Base-by-base conservation (phyloP, 2,329 filamentous ascomycete species). In the Geosmithia flava region DNA sequence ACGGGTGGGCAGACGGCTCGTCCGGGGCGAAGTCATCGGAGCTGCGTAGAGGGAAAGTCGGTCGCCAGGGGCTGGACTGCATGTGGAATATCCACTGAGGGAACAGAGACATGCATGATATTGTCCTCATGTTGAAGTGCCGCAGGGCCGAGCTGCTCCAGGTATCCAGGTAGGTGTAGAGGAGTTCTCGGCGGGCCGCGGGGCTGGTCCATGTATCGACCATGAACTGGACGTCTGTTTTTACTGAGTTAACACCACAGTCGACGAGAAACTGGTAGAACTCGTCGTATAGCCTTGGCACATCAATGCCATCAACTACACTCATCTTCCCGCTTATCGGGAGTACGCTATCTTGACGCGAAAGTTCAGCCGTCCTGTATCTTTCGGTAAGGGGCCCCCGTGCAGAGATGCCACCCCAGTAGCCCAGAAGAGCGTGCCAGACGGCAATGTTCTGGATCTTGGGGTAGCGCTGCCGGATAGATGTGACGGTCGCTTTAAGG, bases 71-170 rank as follows among this genome's bases (percentile, higher is more conserved):
- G 1, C 85, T 85, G 20, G 95, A 69, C 55, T 94, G 87, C 1
- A 83, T 84, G 60, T 89, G 81, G 66, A 95, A 96, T 10, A 97
- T 71, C 17, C 91, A 82, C 49, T 90, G 84, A 0, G 93, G 93
- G 2, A 83, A 77, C 62, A 93, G 86, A 0, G 89, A 93, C 90
- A 97, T 97, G 79, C 93, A 97, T 3, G 87, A 91, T 46, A 96
- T 94, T 5, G 82, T 79, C 55, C 81, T 84, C 45, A 76, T 79
- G 55, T 80, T 78, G 59, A 98, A 93, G 60, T 94, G 76, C 11
- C 83, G 82, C 8, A 95, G 74, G 8, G 82, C 80, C 1, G 86
- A 80, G 48, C 89, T 76, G 2, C 78, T 81, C 90, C 90, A 97
- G 7, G 87, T 85, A 59, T 95, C 87, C 53, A 93, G 83, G 56